Evolutionary conservation across 495 filamentous ascomycete genomes (phyloP), one percentile per base, ranked within the genome.

Genomic region (Penicillium salamii): DNA sequence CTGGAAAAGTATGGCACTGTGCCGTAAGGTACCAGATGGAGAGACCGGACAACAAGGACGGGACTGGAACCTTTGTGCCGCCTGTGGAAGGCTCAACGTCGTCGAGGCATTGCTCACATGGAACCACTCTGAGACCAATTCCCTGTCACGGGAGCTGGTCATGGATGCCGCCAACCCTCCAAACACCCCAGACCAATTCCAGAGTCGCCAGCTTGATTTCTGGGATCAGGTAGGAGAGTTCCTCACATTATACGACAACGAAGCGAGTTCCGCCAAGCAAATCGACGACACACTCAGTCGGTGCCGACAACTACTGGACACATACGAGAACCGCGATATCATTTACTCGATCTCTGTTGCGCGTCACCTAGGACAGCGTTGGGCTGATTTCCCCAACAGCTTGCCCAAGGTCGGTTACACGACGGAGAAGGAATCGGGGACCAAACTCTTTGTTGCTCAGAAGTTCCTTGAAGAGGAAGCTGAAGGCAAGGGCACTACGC

Each of bases 301-400:
- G 6, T 78, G 85, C 61, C 84, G 90, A 35, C 75, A 76, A 32
- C 69, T 91, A 5, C 77, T 96, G 7, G 85, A 90, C 50, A 84
- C 81, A 46, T 78, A 82, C 15, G 91, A 96, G 70, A 92, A 91
- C 58, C 83, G 91, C n/a, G 91, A 96, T 55, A 88, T 95, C 7
- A 78, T 95, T 26, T 96, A 96, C 64, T 92, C 88, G 11, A 84
- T 96, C 50, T 87, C 87, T 19, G 82, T 95, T 42, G 82, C 85
- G 8, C 82, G 90, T 15, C 82, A 89, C 53, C 76, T 88, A 31
- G 85, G 88, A 21, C 78, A 80, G 31, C 80, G 84, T 14, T 80
- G 86, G 65, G 77, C 75, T 32, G 89, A 75, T 46, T 87, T 77
- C 59, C 82, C 78, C 55, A 81, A 74, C 59, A 84, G 70, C 62